A percentile compares a stretch with the other conserved stretches of the same genome.
These are phyloP conservation scores for Crotalaria pallida DNA, from an alignment of 306 rosid genomes.

Conservation along the genomic window DNA sequence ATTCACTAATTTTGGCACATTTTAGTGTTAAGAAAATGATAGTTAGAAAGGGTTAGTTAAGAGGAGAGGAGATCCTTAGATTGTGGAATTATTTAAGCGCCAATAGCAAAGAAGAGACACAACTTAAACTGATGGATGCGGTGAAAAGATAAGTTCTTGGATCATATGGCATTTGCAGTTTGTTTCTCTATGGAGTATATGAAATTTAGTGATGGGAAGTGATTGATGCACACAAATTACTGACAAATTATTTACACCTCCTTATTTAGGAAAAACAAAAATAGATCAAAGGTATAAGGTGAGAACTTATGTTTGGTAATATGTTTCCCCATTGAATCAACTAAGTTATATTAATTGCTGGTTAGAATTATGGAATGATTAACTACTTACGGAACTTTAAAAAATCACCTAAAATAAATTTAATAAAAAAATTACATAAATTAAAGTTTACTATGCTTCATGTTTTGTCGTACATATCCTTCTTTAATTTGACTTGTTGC, in stretches of 20 bases:
- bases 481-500: no score
- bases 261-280: neutral
- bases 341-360: no score
- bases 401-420: no score
- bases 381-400: no score
- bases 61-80: conserved; percentile 24
- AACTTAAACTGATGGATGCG: neutral
- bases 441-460: no score
- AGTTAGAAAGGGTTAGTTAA: neutral
- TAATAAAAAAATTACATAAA: no score
- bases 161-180: neutral
- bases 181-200: neutral
- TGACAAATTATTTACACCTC: neutral
- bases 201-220: neutral
- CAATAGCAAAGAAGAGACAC: neutral
- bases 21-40: neutral
- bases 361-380: no score
- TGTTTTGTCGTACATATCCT: no score
- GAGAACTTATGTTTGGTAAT: no score
- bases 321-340: no score
- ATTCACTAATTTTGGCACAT: neutral
- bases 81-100: neutral
- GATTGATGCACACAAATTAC: neutral
- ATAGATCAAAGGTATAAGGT: neutral
- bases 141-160: neutral